phyloP scores from a whole-genome alignment of 768 basidiomycete genomes.

The Suillus bovinus region DNA sequence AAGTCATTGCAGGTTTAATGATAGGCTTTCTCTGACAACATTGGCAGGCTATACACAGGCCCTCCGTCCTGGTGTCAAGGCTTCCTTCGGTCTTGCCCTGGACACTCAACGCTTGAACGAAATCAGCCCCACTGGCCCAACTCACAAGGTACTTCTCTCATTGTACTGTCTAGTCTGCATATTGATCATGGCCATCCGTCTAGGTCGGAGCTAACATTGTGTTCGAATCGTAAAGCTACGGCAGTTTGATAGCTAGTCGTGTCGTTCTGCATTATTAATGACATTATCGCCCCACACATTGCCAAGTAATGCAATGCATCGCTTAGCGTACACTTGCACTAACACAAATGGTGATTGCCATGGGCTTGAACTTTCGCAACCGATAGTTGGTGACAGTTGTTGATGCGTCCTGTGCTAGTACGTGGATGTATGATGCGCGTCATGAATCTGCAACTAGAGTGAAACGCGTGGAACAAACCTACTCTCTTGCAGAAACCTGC shows the following conservation, averaged over 20 bases:
- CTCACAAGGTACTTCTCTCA: slow-evolving; percentile 64
- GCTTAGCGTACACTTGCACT: not conserved
- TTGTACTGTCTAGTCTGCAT: slow-evolving; percentile 2
- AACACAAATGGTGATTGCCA: not conserved
- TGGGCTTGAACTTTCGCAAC: not conserved
- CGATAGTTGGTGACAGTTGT: too few relatives aligned
- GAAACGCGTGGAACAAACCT: slow-evolving; percentile 42
- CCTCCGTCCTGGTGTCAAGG: slow-evolving; percentile 91
- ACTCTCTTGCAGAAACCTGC: slow-evolving; percentile 49
- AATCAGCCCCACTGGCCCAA: slow-evolving; percentile 56
- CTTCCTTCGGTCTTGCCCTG: slow-evolving; percentile 90
- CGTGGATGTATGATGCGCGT: not conserved
- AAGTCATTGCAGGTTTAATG: slow-evolving; percentile 17
- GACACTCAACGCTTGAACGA: slow-evolving; percentile 94
- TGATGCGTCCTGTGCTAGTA: not conserved
- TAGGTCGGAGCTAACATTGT: slow-evolving; percentile 73
- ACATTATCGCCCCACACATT: not conserved
- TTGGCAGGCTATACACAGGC: slow-evolving; percentile 82
- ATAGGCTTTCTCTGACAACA: slow-evolving; percentile 12
- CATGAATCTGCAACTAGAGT: not conserved
- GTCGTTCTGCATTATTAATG: slow-evolving; percentile 2
- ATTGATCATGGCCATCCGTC: not conserved
- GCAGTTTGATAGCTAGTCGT: slow-evolving; percentile 17
- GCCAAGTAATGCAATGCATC: not conserved
- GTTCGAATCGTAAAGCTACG: slow-evolving; percentile 62